Percentiles rank a stretch among this genome's conserved stretches.
Conservation (phyloP, 192 early-diverging fungal genomes). For the Dispira simplex region DNA sequence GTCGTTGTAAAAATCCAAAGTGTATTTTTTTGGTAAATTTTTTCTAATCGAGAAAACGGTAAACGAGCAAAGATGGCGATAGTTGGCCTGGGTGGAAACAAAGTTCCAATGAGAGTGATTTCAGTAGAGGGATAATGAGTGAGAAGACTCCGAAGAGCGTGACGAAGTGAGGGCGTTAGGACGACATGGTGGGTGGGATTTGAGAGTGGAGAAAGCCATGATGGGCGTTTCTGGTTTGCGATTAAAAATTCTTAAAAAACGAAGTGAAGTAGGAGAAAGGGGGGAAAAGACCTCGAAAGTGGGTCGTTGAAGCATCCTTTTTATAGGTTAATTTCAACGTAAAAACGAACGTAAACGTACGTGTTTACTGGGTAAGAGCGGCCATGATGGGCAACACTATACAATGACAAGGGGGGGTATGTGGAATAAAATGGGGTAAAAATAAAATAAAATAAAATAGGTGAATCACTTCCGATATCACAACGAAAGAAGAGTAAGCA, state of each 20-base stretch:
- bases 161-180: neutral
- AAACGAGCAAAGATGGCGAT: neutral
- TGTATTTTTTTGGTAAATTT: neutral
- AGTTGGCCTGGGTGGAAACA: neutral
- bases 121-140: neutral
- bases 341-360: too few species aligned
- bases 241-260: neutral
- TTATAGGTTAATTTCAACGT: too few species aligned
- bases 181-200: slow-evolving; percentile 8
- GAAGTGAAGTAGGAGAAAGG: neutral
- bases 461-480: too few species aligned
- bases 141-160: neutral
- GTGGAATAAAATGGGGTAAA: too few species aligned
- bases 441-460: too few species aligned
- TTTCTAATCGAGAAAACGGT: neutral
- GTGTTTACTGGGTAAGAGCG: too few species aligned
- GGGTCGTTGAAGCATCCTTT: neutral
- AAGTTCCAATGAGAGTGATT: neutral
- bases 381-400: too few species aligned
- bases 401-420: too few species aligned
- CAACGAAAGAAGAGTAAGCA: too few species aligned
- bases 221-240: neutral
- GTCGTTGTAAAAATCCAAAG: neutral
- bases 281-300: neutral
- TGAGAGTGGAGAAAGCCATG: slow-evolving; percentile 3